Evolutionary conservation across 2,329 filamentous ascomycete genomes (phyloP).

Genomic region (Colletotrichum filicis): DNA sequence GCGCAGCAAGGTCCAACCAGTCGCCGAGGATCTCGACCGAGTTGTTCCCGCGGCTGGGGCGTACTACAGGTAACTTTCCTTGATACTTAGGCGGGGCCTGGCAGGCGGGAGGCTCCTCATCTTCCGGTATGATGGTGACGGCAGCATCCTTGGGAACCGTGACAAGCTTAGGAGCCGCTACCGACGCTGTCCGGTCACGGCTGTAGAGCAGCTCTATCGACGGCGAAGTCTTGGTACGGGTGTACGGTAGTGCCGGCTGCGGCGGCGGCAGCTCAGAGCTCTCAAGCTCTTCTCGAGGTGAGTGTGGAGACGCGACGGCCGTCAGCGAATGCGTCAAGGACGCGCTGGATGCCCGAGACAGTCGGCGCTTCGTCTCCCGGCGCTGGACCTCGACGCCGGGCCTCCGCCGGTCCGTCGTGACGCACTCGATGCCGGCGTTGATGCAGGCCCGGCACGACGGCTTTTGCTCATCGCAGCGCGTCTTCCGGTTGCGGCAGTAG

Average conservation of each 20-base stretch:
- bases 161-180: not conserved
- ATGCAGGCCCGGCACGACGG: slow-evolving; percentile 47
- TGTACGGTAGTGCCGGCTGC: not conserved
- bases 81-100: slow-evolving; percentile 9
- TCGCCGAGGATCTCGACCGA: slow-evolving; percentile 30
- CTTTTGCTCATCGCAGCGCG: slow-evolving; percentile 42
- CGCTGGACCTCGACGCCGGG: slow-evolving; percentile 36
- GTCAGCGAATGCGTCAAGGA: not conserved
- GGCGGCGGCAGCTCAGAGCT: not conserved
- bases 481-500: slow-evolving; percentile 44
- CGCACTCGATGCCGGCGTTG: slow-evolving; percentile 39
- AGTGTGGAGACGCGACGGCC: slow-evolving; percentile 4
- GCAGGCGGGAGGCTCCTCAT: not conserved
- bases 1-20: slow-evolving; percentile 27
- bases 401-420: slow-evolving; percentile 41
- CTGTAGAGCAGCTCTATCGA: not conserved
- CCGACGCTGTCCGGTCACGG: not conserved
- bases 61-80: slow-evolving; percentile 26
- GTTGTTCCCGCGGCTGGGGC: slow-evolving; percentile 25
- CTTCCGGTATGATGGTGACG: not conserved
- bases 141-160: not conserved
- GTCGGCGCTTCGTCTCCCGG: slow-evolving; percentile 23
- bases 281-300: not conserved
- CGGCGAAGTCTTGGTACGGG: not conserved
- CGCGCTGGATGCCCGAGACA: slow-evolving; percentile 3